Percentiles rank a stretch among this genome's conserved stretches.
phyloP scores from a whole-genome alignment of 805 yeast species.

The Candida sphagnicola region DNA sequence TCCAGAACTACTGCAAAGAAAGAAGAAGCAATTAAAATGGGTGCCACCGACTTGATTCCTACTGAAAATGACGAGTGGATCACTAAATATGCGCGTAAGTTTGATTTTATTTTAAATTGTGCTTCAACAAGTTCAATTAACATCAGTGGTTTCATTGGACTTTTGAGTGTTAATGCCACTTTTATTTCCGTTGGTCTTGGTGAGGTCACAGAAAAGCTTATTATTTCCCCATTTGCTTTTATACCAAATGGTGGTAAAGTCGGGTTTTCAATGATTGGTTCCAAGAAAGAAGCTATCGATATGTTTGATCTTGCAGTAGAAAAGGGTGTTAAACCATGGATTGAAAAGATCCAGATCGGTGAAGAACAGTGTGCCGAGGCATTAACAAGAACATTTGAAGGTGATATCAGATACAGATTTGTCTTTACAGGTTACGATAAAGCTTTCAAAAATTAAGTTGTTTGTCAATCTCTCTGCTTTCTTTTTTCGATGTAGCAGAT shows the following conservation, averaged over 20 bases:
- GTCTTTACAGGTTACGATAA: conserved; percentile 55
- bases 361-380: conserved; percentile 32
- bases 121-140: conserved; percentile 49
- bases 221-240: conserved; percentile 22
- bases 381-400: conserved; percentile 28
- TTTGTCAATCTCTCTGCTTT: not conserved
- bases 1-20: conserved; percentile 26
- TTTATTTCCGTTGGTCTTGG: conserved; percentile 27
- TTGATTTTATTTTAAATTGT: conserved; percentile 52
- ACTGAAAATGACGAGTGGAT: conserved; percentile 47
- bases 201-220: conserved; percentile 19
- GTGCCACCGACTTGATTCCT: conserved; percentile 38
- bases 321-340: conserved; percentile 30
- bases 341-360: conserved; percentile 32
- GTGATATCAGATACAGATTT: conserved; percentile 47
- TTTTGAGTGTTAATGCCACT: conserved; percentile 23
- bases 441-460: conserved; percentile 23
- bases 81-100: conserved; percentile 21
- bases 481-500: not conserved
- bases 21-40: conserved; percentile 28
- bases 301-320: conserved; percentile 38
- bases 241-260: conserved; percentile 25
- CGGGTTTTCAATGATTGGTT: conserved; percentile 32
- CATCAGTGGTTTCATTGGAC: conserved; percentile 44
- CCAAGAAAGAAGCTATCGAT: conserved; percentile 29